Base-by-base conservation (phyloP, 2,329 filamentous ascomycete species). In the Cordyceps farinosa region DNA sequence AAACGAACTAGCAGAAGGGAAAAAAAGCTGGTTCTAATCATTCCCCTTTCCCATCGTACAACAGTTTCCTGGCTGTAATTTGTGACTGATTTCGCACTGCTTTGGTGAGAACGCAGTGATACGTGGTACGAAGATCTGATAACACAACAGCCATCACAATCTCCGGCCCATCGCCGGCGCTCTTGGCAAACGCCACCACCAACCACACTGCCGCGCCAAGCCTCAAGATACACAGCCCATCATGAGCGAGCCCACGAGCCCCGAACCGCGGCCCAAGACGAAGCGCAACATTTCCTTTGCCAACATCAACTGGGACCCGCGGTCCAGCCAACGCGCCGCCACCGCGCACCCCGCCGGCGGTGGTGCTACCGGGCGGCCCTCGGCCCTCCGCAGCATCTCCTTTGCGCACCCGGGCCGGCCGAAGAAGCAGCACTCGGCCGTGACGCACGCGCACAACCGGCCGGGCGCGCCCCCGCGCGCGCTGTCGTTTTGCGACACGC, bases 261-360 rank as follows among this genome's bases (percentile, higher is more conserved):
- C 59, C 47, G n/a, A 45, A 17, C 40, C 52, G n/a, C 61, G 61
- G 15, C 61, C 61, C 53, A 56, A 62, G 61, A 27, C 61, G 27
- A 62, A 44, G 13, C 62, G 62, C 40, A 60, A 44, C 55, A 48
- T 64, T 7, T 60, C 62, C 17, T 64, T 64, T 54, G 62, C 62
- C 30, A 36, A 59, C 30, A 27, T 48, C 40, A 52, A 47, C n/a
- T 63, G 55, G 62, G 13, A 45, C 6, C 29, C 51, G 45, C 57
- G 45, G 5, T 29, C 30, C 27, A 38, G 45, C 38, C n/a, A 32
- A 22, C 60, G 40, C 27, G 22, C 38, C 11, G 38, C 38, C 38
- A 40, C 11, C 38, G 38, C 38, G 38, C 38, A 40, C 38, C 38
- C 38, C 1, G 15, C 38, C 38, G 13, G 11, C 38, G 10, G 22